Percentiles rank a stretch among this genome's conserved stretches.
phyloP scores from a whole-genome alignment of 2,329 filamentous ascomycete species.

The Trichophyton rubrum region DNA sequence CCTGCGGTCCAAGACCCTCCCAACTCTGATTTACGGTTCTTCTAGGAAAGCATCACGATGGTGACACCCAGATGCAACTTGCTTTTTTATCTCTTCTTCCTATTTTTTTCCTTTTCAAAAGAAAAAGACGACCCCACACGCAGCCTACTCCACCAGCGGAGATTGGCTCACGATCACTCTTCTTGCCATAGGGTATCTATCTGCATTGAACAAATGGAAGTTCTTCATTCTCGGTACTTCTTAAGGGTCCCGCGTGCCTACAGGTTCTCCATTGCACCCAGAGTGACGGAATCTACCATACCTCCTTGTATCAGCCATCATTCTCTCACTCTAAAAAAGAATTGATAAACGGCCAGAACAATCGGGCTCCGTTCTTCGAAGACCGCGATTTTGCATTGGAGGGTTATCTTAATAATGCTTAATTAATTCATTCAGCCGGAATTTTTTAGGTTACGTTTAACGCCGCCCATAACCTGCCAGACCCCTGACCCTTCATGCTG shows the following conservation, averaged over 20 bases:
- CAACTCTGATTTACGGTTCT: constrained; percentile 9
- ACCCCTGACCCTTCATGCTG: constrained; percentile 9
- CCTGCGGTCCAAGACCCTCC: constrained; percentile 4
- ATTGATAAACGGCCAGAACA: background rate
- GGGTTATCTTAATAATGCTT: constrained; percentile 5
- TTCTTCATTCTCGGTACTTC: constrained; percentile 3
- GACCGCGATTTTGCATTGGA: background rate
- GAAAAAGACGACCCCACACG: constrained; percentile 2
- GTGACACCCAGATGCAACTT: constrained; percentile 4
- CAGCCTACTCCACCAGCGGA: constrained; percentile 2
- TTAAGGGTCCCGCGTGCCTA: background rate
- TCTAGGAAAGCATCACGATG: constrained; percentile 5
- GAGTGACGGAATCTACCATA: background rate
- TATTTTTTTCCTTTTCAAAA: background rate
- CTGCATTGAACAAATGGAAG: background rate
- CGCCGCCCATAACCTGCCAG: constrained; percentile 10
- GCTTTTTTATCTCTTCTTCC: background rate
- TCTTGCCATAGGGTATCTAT: background rate
- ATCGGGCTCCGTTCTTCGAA: background rate
- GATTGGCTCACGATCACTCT: constrained; percentile 5
- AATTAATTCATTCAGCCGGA: constrained; percentile 4
- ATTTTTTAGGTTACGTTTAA: constrained; percentile 8
- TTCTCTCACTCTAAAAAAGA: background rate
- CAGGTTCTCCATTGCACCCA: background rate
- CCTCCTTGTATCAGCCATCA: background rate